A percentile compares a stretch with the other conserved stretches of the same genome.
phyloP scores from a whole-genome alignment of 371 early-diverging fungal genomes.

The Rhizopus arrhizus region DNA sequence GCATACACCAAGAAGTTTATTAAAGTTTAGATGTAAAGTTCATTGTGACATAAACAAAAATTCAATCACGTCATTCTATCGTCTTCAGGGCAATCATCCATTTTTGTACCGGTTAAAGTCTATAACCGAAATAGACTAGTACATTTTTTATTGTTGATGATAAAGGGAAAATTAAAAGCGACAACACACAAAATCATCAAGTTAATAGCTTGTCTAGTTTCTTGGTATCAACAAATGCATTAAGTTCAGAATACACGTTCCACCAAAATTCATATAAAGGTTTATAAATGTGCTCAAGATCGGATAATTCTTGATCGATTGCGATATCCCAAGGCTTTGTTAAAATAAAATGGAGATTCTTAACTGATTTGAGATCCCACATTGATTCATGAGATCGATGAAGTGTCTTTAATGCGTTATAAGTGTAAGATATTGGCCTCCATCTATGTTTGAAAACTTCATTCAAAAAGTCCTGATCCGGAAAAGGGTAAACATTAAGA shows the following conservation, averaged over 20 bases:
- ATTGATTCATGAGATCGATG: slow-evolving; percentile 43
- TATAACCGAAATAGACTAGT: too few species aligned
- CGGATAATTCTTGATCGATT: slow-evolving; percentile 12
- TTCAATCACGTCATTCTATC: too few species aligned
- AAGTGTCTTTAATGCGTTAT: slow-evolving; percentile 61
- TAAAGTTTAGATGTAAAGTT: too few species aligned
- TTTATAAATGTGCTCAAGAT: slow-evolving; percentile 22
- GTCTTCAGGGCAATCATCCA: too few species aligned
- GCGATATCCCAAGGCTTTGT: slow-evolving; percentile 41
- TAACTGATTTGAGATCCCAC: slow-evolving; percentile 41
- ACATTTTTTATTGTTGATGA: too few species aligned
- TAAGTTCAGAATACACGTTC: slow-evolving; percentile 12
- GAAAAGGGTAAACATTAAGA: slow-evolving; percentile 43
- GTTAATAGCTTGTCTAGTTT: not conserved
- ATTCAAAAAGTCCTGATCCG: slow-evolving; percentile 63
- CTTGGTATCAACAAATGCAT: not conserved
- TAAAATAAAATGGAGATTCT: slow-evolving; percentile 43
- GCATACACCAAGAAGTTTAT: too few species aligned
- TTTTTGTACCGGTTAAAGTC: too few species aligned
- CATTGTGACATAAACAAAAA: too few species aligned
- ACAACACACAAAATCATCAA: not conserved
- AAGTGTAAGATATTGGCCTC: slow-evolving; percentile 46
- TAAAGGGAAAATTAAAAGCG: not conserved
- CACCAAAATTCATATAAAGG: slow-evolving; percentile 41
- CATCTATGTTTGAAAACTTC: slow-evolving; percentile 44